phyloP scores from a whole-genome alignment of 805 yeast genomes.

The Starmerella sirachaensis region DNA sequence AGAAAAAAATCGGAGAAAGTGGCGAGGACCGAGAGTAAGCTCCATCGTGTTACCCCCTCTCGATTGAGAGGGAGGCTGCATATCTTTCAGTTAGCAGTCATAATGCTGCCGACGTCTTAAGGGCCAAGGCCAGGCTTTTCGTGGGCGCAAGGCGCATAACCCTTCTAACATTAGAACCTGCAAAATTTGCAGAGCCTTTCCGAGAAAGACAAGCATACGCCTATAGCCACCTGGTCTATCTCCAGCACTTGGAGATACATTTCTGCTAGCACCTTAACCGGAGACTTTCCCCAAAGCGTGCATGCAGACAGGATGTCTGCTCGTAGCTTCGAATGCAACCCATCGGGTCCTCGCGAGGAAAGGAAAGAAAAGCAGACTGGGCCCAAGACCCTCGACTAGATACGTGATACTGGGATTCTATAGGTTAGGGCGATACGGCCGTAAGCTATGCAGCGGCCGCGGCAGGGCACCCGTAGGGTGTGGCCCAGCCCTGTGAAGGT shows the following conservation, averaged over 20 bases:
- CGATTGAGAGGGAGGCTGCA: conserved; percentile 19
- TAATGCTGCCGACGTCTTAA: conserved; percentile 19
- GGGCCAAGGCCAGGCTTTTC: conserved; percentile 11
- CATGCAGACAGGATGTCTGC: conserved; percentile 10
- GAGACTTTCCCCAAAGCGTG: conserved; percentile 30
- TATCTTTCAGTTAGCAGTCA: conserved; percentile 24
- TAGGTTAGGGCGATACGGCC: too few species aligned
- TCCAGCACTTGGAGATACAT: conserved; percentile 16
- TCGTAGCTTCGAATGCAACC: conserved; percentile 26
- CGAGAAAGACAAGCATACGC: conserved; percentile 6
- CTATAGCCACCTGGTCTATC: conserved; percentile 6
- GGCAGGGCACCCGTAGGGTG: too few species aligned
- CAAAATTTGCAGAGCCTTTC: conserved; percentile 4
- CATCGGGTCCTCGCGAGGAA: conserved; percentile 17
- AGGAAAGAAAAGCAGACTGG: conserved; percentile 2
- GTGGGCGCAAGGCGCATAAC: too few species aligned
- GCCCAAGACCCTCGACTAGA: too few species aligned
- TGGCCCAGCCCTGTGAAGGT: too few species aligned
- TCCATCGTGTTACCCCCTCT: conserved; percentile 25
- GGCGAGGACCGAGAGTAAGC: conserved; percentile 24
- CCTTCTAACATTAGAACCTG: conserved; percentile 12
- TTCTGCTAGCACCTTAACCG: conserved; percentile 25
- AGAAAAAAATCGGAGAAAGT: conserved; percentile 4
- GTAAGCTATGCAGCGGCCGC: too few species aligned
- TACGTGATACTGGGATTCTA: too few species aligned